These are phyloP conservation scores for Triticum aestivum DNA, from an alignment of 176 grass and related monocot genomes.

Conservation along the genomic window IWGSC_CS_RefSeq_v2.1 NC_057798.1:186249843-186250342, in stretches of 20 bases:
- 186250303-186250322: constrained; percentile 63
- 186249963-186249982: constrained; percentile 29
- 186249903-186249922: constrained; percentile 46
- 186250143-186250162: constrained; percentile 37
- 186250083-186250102: constrained; percentile 60
- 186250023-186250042: constrained; percentile 11
- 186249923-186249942: constrained; percentile 44
- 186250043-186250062: constrained; percentile 28
- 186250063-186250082: constrained; percentile 59
- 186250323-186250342: constrained; percentile 33
- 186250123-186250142: constrained; percentile 22
- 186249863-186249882: constrained; percentile 40
- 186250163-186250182: constrained; percentile 52
- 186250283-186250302: constrained; percentile 34
- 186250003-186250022: constrained; percentile 57
- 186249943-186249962: constrained; percentile 31
- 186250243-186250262: constrained; percentile 29
- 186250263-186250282: constrained; percentile 32
- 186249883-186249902: constrained; percentile 53
- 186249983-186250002: constrained; percentile 33
- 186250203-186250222: constrained; percentile 50
- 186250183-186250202: constrained; percentile 34
- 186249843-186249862: neutral
- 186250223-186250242: constrained; percentile 36
- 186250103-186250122: constrained; percentile 9